A percentile compares a stretch with the other conserved stretches of the same genome.
These are phyloP conservation scores for Cyclostephanos invisitatus DNA, from an alignment of 108 stramenopile species.

Conservation along the genomic window DNA sequence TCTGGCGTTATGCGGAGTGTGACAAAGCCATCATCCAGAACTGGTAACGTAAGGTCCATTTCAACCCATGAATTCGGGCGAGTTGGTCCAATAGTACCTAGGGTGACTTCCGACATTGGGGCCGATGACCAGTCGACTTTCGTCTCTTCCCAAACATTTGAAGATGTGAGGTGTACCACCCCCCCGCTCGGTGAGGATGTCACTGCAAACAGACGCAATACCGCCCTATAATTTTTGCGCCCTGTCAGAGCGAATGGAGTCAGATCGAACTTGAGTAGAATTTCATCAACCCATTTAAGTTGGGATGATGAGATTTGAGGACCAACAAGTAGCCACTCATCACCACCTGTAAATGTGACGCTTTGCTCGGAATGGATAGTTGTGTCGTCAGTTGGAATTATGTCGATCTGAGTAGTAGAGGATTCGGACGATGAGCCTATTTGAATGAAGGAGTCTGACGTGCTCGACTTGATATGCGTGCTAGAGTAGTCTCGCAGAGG, in stretches of 20 bases:
- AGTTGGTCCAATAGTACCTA: constrained; percentile 11
- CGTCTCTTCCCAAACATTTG: constrained; percentile 21
- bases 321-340: constrained; percentile 12
- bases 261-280: constrained; percentile 31
- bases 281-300: constrained; percentile 7
- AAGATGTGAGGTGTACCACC: constrained; percentile 21
- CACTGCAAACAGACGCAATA: constrained; percentile 33
- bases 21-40: constrained; percentile 9
- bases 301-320: background rate
- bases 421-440: constrained; percentile 7
- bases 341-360: background rate
- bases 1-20: constrained; percentile 28
- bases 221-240: constrained; percentile 7
- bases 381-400: constrained; percentile 20
- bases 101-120: constrained; percentile 10
- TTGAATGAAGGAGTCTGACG: background rate
- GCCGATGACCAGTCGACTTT: constrained; percentile 26
- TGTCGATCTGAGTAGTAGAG: constrained; percentile 10
- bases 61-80: constrained; percentile 36
- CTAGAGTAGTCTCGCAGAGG: background rate
- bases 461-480: background rate
- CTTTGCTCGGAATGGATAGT: constrained; percentile 19
- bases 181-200: constrained; percentile 35
- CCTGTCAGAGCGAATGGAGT: constrained; percentile 9
- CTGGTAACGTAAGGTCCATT: constrained; percentile 32